phyloP scores from a whole-genome alignment of 1,284 basidiomycete genomes.

The Ustilago trichophora region DNA sequence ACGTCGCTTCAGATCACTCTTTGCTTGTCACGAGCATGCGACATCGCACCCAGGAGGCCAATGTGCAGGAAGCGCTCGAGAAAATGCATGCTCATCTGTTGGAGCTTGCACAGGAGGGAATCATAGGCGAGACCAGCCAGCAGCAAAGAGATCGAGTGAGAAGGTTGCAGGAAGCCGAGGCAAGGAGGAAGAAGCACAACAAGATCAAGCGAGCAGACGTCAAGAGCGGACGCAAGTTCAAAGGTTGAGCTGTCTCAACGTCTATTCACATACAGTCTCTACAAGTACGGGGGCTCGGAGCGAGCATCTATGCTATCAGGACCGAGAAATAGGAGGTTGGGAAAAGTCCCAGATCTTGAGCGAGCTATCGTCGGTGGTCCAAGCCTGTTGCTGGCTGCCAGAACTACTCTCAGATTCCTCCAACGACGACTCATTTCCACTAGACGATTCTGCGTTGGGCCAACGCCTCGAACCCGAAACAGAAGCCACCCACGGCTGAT shows the following conservation, averaged over 20 bases:
- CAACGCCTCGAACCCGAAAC: conserved; percentile 41
- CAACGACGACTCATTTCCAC: conserved; percentile 6
- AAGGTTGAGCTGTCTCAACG: too few relatives aligned
- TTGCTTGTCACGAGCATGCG: conserved; percentile 35
- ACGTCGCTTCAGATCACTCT: conserved; percentile 43
- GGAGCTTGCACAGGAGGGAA: conserved; percentile 25
- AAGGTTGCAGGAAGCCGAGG: conserved; percentile 35
- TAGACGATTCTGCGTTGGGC: neutral
- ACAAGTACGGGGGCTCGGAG: too few relatives aligned
- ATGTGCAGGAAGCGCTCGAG: conserved; percentile 42
- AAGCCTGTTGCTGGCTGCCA: conserved; percentile 7
- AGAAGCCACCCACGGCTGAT: conserved; percentile 32
- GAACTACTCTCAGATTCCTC: neutral
- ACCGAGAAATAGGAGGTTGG: neutral
- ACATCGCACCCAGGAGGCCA: conserved; percentile 39
- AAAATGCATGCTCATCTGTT: conserved; percentile 43
- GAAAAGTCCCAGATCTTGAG: conserved; percentile 37
- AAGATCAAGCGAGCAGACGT: conserved; percentile 46
- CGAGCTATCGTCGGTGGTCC: conserved; percentile 29
- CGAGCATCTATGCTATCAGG: neutral
- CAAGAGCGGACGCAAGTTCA: conserved; percentile 46
- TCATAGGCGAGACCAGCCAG: conserved; percentile 39
- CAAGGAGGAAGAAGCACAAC: conserved; percentile 39
- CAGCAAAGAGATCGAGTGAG: conserved; percentile 29
- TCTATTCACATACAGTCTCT: too few relatives aligned